Base-by-base conservation (phyloP, 129 eudicot genomes). In the Oenanthe sinensis region DNA sequence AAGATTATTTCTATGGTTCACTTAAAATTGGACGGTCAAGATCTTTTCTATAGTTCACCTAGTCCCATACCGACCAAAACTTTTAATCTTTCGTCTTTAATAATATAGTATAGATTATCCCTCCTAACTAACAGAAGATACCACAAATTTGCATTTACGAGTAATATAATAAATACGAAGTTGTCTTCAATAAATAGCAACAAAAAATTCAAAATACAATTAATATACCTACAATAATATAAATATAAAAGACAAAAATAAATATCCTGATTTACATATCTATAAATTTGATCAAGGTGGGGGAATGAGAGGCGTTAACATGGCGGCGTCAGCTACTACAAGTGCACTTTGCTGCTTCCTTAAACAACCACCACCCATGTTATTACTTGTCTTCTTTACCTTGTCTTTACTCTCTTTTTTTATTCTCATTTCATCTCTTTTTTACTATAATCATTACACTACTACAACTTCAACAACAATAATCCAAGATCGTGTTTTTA, bases 401-500 rank as follows among this genome's bases (percentile, higher is more conserved):
- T n/a, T 78, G 76, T 81, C 83, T 67, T 65, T 87, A 15, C 22
- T 86, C 70, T 80, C 82, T 46, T 45, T 88, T 44, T 75, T 58
- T 37, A 52, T 88, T 49, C 75, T 91, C 83, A 42, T 84, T 55
- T 81, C 82, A 79, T 78, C 87, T 76, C 83, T 89, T 68, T 58
- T 58, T 58, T 58, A 58, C 65, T 33, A 33, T 33, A 0, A 22
- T 11, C n/a, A 58, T 22, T 10, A 58, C 14, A 6, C 62, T 1
- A 55, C 63, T 55, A 55, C 45, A 13, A 15, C 81, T 17, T 36
- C 39, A 22, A 58, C 17, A 20, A 24, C 85, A 42, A 75, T 15
- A 58, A 22, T 39, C 42, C 42, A n/a, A 58, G 30, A 58, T 0
- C n/a, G 2, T 54, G 26, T 54, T 54, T 54, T 54, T 20, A 54